These are phyloP conservation scores for Paramecium tetraurelia DNA, from an alignment of 73 alveolate species.

Conservation along the genomic window DNA sequence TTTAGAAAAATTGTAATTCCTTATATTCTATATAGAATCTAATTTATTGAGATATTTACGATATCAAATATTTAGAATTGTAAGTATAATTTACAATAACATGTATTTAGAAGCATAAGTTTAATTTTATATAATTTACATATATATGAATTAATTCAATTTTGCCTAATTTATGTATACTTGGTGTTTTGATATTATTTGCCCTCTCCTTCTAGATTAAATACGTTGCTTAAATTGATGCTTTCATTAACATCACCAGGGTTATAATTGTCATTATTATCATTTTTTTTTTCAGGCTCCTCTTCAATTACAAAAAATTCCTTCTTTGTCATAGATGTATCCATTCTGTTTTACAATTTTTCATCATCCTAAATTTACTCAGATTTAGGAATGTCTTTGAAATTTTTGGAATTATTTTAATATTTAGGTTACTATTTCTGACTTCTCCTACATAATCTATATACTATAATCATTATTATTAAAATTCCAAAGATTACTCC, in stretches of 20 bases:
- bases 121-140: neutral
- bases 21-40: too few species aligned
- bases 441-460: neutral
- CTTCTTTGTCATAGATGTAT: neutral
- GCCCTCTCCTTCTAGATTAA: slow-evolving; percentile 33
- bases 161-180: neutral
- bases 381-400: neutral
- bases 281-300: slow-evolving; percentile 5
- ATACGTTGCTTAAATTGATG: neutral
- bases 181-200: neutral
- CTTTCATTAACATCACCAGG: neutral
- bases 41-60: too few species aligned
- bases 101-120: neutral
- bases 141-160: neutral
- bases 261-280: neutral
- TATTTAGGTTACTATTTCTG: neutral
- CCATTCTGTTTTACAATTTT: neutral
- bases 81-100: neutral
- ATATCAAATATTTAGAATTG: neutral
- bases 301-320: neutral
- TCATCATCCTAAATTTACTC: neutral
- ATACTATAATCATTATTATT: neutral
- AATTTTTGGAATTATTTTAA: neutral
- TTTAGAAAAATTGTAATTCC: too few species aligned
- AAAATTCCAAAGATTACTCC: neutral